Base-by-base conservation (phyloP, 2,329 filamentous ascomycete species). In the Colletotrichum karsti region DNA sequence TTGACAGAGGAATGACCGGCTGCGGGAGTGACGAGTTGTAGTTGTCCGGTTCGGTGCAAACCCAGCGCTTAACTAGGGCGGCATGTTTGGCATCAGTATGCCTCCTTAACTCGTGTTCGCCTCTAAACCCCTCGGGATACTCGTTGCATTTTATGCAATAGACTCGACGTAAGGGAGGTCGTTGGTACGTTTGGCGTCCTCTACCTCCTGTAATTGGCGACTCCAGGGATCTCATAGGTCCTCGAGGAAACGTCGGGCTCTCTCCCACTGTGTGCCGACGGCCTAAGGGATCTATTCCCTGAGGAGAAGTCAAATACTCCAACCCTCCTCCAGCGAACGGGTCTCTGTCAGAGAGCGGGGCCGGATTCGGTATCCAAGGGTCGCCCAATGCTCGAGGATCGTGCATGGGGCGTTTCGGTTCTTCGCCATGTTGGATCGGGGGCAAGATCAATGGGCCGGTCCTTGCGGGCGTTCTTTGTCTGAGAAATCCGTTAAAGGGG, bases 91-190 rank as follows among this genome's bases (percentile, higher is more conserved):
- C 86, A 67, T 88, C 86, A 18, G 81, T 84, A 77, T 95, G 92
- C 64, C 92, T 86, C 62, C 91, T 85, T 54, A 94, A 84, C 78
- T 98, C 95, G 78, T 97, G 95, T 63, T 97, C 94, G 65, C 95
- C 95, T 50, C 95, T 91, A 78, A 97, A 98, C 5, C 95, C 94
- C 69, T 94, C 91, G 3, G 92, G 92, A 69, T 95, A 91, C 74
- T 94, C 92, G 72, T 91, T 90, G 82, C 95, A 98, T 73, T 92
- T 88, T 18, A 85, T 83, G 78, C 95, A 98, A 76, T 89, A 91
- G 55, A 94, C 91, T 72, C 93, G 92, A 24, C 90, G 88, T 57
- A 93, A 87, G 24, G 89, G 87, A 22, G 84, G 83, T 26, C 85
- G 80, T 67, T 86, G 85, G 63, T 87, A 87, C 1, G 84, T 78